Conservation (phyloP, 495 filamentous ascomycete species). For the Aspergillus leporis region DNA sequence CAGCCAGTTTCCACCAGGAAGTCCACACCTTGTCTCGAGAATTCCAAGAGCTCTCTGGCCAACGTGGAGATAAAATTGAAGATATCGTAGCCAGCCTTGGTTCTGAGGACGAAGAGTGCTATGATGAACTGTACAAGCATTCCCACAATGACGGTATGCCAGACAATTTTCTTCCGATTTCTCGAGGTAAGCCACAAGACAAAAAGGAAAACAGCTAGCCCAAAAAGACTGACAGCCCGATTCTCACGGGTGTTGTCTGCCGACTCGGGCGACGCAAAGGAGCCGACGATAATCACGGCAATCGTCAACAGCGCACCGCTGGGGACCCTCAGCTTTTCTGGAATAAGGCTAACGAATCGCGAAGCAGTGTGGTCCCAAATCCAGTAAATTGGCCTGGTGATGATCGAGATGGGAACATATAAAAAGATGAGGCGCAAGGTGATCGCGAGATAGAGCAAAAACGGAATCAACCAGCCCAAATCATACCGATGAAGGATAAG, state of each 20-base stretch:
- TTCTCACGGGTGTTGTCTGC: constrained; percentile 75
- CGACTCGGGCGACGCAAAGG: constrained; percentile 68
- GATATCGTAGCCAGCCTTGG: constrained; percentile 75
- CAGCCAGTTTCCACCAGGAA: constrained; percentile 66
- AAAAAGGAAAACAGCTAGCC: constrained; percentile 70
- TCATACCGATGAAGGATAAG: constrained; percentile 71
- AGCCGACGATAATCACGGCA: constrained; percentile 70
- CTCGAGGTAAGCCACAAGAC: constrained; percentile 68
- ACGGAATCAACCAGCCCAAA: constrained; percentile 81
- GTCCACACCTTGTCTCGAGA: constrained; percentile 63
- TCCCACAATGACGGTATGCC: constrained; percentile 82
- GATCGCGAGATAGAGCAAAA: constrained; percentile 77
- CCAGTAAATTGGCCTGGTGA: constrained; percentile 63
- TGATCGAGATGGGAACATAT: constrained; percentile 65
- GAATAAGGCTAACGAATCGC: constrained; percentile 53
- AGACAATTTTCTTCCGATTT: constrained; percentile 58
- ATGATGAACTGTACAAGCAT: constrained; percentile 88
- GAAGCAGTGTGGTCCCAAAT: constrained; percentile 66
- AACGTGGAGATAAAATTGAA: constrained; percentile 80
- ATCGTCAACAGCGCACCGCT: constrained; percentile 59
- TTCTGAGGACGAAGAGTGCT: constrained; percentile 82
- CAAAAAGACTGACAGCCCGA: constrained; percentile 78
- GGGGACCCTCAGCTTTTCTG: constrained; percentile 61
- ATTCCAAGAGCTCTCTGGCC: constrained; percentile 68
- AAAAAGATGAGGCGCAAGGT: constrained; percentile 71